phyloP scores from a whole-genome alignment of 2,329 filamentous ascomycete species.

The Fusarium verrucosum region DNA sequence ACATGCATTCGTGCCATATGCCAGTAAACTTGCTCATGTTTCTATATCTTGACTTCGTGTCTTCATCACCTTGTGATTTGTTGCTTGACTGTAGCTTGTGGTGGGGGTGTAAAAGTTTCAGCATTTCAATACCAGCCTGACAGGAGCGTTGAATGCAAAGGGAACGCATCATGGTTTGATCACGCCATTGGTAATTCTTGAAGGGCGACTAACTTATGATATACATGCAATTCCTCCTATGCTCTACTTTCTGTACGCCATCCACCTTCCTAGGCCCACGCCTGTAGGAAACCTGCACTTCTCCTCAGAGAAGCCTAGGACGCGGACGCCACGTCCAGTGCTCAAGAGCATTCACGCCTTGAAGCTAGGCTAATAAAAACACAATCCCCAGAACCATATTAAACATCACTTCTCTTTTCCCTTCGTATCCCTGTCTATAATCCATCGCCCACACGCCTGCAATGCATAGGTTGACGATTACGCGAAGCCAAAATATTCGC shows the following conservation, averaged over 20 bases:
- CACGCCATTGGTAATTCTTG: conserved; percentile 14
- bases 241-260: conserved; percentile 14
- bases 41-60: neutral
- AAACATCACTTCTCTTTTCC: conserved; percentile 15
- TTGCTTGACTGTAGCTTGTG: neutral
- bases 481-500: conserved; percentile 97
- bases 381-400: conserved; percentile 10
- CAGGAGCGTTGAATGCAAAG: neutral
- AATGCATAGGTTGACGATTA: conserved; percentile 56
- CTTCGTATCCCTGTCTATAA: conserved; percentile 26
- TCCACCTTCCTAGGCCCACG: conserved; percentile 13
- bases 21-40: conserved; percentile 19
- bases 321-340: neutral
- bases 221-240: conserved; percentile 32
- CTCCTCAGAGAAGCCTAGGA: conserved; percentile 30
- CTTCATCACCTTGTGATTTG: neutral
- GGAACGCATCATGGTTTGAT: neutral
- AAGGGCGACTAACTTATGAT: conserved; percentile 19
- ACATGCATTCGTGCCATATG: conserved; percentile 44
- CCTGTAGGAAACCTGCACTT: conserved; percentile 49
- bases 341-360: conserved; percentile 18
- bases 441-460: conserved; percentile 24
- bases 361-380: conserved; percentile 22
- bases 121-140: neutral
- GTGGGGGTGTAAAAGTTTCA: neutral